Evolutionary conservation across 1,284 basidiomycete genomes (phyloP).

Genomic region (Cutaneotrichosporon sp.): DNA sequence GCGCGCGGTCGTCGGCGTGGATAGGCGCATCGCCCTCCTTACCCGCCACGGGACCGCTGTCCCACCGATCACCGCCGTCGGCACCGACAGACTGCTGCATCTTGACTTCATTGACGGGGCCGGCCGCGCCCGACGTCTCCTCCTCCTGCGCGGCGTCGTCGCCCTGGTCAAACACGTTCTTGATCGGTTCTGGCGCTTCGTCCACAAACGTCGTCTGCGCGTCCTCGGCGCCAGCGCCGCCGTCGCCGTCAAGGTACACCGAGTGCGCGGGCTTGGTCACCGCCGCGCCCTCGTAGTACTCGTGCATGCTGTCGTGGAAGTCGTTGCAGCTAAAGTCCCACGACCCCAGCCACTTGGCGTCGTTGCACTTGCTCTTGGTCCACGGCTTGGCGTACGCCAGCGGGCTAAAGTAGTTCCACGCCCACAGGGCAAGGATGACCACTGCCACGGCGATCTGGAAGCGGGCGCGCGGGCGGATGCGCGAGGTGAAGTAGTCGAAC

Average conservation of each 20-base stretch:
- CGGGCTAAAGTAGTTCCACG: conserved; percentile 74
- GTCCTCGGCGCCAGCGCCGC: conserved; percentile 17
- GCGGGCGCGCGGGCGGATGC: conserved; percentile 67
- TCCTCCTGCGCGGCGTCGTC: conserved; percentile 38
- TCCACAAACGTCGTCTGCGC: conserved; percentile 31
- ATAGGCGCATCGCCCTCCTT: conserved; percentile 12
- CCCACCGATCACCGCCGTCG: neutral
- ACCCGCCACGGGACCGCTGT: conserved; percentile 2
- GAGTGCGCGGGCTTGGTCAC: conserved; percentile 20
- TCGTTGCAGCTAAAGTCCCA: conserved; percentile 87
- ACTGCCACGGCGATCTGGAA: conserved; percentile 73
- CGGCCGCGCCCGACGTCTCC: conserved; percentile 39
- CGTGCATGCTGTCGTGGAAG: conserved; percentile 37
- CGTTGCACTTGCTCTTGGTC: conserved; percentile 73
- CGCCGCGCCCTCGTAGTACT: conserved; percentile 25
- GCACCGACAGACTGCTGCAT: conserved; percentile 37
- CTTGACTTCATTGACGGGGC: conserved; percentile 37
- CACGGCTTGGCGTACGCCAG: conserved; percentile 79
- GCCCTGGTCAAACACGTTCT: conserved; percentile 43
- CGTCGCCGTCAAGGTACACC: conserved; percentile 20
- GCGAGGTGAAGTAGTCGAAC: conserved; percentile 80
- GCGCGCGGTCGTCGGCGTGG: conserved; percentile 40
- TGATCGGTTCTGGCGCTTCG: conserved; percentile 44
- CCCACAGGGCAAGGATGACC: conserved; percentile 67
- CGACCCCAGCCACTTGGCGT: conserved; percentile 76